Percentiles rank a stretch among this genome's conserved stretches.
These are phyloP conservation scores for Camellia lanceoleosa DNA, from an alignment of 148 eudicot genomes.

Conservation along the genomic window DNA sequence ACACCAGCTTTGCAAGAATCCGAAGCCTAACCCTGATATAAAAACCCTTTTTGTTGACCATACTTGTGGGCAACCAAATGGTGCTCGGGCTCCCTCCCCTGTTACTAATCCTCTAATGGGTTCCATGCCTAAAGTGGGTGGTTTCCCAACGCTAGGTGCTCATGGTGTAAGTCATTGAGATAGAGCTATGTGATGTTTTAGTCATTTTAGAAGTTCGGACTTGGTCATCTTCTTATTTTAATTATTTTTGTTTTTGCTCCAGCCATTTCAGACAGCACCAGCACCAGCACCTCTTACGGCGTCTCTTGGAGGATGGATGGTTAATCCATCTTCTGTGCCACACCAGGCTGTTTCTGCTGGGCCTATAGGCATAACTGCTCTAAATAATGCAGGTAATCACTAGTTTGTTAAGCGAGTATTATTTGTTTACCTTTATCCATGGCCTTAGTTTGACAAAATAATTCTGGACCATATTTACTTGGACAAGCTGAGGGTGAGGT, in stretches of 20 bases:
- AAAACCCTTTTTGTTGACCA: slow-evolving; percentile 48
- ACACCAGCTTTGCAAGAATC: slow-evolving; percentile 46
- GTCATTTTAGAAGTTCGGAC: neutral
- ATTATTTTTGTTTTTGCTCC: slow-evolving; percentile 5
- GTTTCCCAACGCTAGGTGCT: slow-evolving; percentile 47
- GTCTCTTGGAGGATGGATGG: slow-evolving; percentile 59
- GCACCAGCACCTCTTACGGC: slow-evolving; percentile 36
- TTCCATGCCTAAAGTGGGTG: slow-evolving; percentile 30
- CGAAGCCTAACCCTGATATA: slow-evolving; percentile 43
- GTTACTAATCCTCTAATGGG: slow-evolving; percentile 27
- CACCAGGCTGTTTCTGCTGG: slow-evolving; percentile 47
- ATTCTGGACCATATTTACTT: neutral
- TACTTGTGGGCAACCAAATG: slow-evolving; percentile 37
- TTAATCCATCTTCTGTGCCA: slow-evolving; percentile 44
- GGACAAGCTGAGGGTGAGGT: neutral
- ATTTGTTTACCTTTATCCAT: neutral
- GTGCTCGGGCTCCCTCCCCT: slow-evolving; percentile 36
- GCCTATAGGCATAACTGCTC: slow-evolving; percentile 35
- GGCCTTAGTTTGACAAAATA: neutral
- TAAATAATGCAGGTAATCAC: slow-evolving; percentile 40
- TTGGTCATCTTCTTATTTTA: neutral
- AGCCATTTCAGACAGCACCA: slow-evolving; percentile 50
- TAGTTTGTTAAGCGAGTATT: neutral
- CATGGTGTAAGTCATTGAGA: slow-evolving; percentile 47
- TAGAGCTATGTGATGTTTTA: neutral